phyloP scores from a whole-genome alignment of 306 rosid species.

The Pyrus betulifolia region DNA sequence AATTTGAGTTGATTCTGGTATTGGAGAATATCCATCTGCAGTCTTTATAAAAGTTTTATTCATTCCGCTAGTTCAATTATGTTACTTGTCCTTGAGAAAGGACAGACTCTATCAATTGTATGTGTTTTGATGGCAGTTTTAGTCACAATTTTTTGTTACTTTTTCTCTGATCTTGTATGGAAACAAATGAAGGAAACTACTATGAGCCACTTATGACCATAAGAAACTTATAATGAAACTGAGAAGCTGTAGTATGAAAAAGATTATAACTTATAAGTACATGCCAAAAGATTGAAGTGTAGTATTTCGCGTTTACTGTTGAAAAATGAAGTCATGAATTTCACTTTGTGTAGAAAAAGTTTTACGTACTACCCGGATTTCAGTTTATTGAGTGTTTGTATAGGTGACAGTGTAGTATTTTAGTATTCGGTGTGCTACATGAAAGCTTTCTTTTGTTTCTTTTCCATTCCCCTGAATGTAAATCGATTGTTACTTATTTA shows the following conservation, averaged over 20 bases:
- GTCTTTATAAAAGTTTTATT: not conserved
- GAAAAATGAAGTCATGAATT: not conserved
- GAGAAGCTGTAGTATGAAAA: not conserved
- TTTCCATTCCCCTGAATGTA: not conserved
- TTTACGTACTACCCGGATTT: not conserved
- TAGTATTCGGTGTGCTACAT: not conserved
- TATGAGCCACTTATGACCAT: not conserved
- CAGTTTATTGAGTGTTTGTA: not conserved
- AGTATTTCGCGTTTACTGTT: not conserved
- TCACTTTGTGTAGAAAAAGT: not conserved
- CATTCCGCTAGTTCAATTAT: not conserved
- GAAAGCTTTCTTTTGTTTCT: not conserved
- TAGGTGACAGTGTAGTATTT: not conserved
- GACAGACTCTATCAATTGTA: not conserved
- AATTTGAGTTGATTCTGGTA: not conserved
- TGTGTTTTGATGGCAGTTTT: not conserved
- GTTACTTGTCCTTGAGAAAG: not conserved
- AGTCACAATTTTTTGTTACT: not conserved
- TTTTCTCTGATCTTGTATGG: not conserved
- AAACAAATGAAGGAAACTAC: not conserved
- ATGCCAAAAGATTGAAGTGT: not conserved
- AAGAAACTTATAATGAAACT: not conserved
- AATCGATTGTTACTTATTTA: slow-evolving; percentile 1
- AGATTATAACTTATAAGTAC: not conserved
- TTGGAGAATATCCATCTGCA: not conserved